phyloP scores from a whole-genome alignment of 2,329 filamentous ascomycete species.

The Exophiala viscosa region DNA sequence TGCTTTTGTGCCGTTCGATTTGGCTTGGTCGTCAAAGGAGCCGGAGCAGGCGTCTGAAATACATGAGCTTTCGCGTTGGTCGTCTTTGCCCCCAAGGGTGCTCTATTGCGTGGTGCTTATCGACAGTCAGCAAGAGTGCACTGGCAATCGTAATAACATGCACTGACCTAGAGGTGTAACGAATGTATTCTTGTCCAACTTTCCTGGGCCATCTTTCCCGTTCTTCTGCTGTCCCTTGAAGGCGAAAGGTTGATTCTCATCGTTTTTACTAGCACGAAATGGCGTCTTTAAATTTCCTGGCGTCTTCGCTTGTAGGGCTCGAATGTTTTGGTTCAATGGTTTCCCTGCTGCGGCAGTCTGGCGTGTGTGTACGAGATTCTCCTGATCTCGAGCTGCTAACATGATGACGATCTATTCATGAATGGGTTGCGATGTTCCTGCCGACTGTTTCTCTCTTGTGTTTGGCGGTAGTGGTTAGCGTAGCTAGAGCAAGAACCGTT shows the following conservation, averaged over 20 bases:
- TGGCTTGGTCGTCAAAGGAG: constrained; percentile 55
- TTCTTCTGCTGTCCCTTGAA: constrained; percentile 59
- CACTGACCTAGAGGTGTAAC: constrained; percentile 74
- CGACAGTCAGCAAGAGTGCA: constrained; percentile 9
- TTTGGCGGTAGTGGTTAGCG: not conserved
- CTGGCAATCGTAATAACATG: constrained; percentile 11
- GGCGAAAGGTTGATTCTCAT: constrained; percentile 70
- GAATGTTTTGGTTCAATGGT: constrained; percentile 62
- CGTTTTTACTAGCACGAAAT: constrained; percentile 70
- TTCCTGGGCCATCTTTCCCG: constrained; percentile 51
- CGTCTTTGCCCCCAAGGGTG: constrained; percentile 87
- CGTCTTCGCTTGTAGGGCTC: constrained; percentile 68
- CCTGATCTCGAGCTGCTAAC: constrained; percentile 79
- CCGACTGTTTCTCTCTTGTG: constrained; percentile 5
- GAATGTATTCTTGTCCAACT: constrained; percentile 61
- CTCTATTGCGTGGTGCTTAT: constrained; percentile 64
- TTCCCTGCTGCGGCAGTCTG: constrained; percentile 69
- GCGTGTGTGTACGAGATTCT: constrained; percentile 76
- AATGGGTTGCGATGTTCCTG: constrained; percentile 16
- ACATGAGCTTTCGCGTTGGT: constrained; percentile 83
- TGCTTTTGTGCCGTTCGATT: constrained; percentile 62
- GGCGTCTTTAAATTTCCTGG: constrained; percentile 80
- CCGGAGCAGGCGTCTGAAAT: constrained; percentile 63
- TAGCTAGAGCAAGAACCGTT: not conserved
- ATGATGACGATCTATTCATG: constrained; percentile 46